Conservation (phyloP, 2,329 filamentous ascomycete genomes). For the Aspergillus novofumigatus region DNA sequence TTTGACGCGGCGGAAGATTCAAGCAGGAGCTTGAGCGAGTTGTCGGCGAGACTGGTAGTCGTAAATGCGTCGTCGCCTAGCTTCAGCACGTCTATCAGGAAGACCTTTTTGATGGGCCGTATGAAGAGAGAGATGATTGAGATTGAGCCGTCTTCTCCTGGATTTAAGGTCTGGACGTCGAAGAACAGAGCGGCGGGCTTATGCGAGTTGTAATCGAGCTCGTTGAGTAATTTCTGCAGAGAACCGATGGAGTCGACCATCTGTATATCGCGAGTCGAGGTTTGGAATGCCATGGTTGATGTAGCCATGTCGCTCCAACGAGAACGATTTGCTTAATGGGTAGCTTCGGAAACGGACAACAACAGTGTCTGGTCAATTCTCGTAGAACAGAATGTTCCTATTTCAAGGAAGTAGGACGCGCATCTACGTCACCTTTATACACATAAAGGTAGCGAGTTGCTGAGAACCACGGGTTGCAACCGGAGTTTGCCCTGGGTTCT, state of each 20-base stretch:
- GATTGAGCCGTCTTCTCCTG: slow-evolving; percentile 42
- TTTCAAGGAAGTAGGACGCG: background rate
- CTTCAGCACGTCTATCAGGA: slow-evolving; percentile 45
- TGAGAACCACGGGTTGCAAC: background rate
- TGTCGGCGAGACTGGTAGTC: slow-evolving; percentile 21
- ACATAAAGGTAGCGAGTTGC: background rate
- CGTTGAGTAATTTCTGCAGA: background rate
- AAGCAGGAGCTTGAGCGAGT: slow-evolving; percentile 40
- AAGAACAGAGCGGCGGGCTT: slow-evolving; percentile 42
- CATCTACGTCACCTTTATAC: background rate
- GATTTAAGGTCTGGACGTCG: slow-evolving; percentile 48
- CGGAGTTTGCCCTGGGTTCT: too few species aligned
- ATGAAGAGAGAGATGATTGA: slow-evolving; percentile 45
- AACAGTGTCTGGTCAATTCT: background rate
- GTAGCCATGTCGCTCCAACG: background rate
- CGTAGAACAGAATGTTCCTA: background rate
- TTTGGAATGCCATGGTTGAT: background rate
- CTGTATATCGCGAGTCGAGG: background rate
- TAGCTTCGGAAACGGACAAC: background rate
- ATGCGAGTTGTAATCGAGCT: background rate
- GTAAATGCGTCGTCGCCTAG: slow-evolving; percentile 40
- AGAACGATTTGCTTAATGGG: background rate
- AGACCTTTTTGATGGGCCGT: slow-evolving; percentile 24
- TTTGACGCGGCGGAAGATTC: slow-evolving; percentile 45
- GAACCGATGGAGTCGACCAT: background rate